Conservation (phyloP, 192 early-diverging fungal species). For the Gigaspora rosea region DNA sequence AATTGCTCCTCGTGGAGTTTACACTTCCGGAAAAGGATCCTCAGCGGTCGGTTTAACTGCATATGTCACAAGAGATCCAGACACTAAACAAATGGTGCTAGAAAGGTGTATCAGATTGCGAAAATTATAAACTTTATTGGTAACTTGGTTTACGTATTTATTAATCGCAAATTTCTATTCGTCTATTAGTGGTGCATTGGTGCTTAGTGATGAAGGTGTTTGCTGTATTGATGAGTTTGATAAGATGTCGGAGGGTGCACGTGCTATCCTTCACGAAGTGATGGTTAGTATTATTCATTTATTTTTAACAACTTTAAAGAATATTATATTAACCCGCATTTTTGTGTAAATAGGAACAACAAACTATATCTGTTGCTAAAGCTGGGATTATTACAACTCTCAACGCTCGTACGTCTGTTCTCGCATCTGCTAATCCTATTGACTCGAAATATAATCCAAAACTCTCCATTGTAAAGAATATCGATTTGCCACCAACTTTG, state of each 20-base stretch:
- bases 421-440: constrained; percentile 94
- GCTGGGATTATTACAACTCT: constrained; percentile 98
- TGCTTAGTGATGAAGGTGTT: constrained; percentile 92
- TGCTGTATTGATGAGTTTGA: constrained; percentile 99
- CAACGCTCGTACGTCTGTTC: constrained; percentile 93
- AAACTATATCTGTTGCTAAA: constrained; percentile 97
- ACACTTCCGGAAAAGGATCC: constrained; percentile 96
- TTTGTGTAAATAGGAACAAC: constrained; percentile 74
- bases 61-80: constrained; percentile 92
- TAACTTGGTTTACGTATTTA: too few species aligned
- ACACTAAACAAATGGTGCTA: constrained; percentile 91
- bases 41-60: constrained; percentile 96
- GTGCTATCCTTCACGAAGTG: constrained; percentile 95
- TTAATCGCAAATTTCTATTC: neutral
- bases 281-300: constrained; percentile 61
- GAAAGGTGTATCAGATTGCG: constrained; percentile 63
- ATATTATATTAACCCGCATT: neutral
- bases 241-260: constrained; percentile 94
- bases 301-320: neutral
- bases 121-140: neutral
- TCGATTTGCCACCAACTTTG: constrained; percentile 89
- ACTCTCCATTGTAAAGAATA: constrained; percentile 84
- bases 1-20: constrained; percentile 92
- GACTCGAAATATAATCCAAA: constrained; percentile 84
- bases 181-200: constrained; percentile 79